Evolutionary conservation across 768 basidiomycete genomes (phyloP), one percentile per base, ranked within the genome.

Genomic region (Suillus americanus): DNA sequence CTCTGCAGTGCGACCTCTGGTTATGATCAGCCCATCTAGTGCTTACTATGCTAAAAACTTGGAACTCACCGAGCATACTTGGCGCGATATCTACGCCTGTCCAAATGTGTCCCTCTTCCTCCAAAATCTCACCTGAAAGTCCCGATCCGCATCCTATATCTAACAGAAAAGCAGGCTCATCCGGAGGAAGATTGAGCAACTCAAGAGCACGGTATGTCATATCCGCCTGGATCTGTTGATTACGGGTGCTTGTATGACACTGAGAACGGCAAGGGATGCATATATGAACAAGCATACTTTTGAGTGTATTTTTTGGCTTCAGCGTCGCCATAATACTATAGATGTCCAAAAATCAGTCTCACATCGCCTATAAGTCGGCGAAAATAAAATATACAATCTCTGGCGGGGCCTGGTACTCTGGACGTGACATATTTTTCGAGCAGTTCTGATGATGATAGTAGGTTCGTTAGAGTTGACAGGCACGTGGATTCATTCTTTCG

Each of bases 111-210:
- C 97, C 96, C 70, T 94, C 89, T 70, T 99, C 95, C 66, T 97
- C 95, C 61, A 99, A 80, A 70, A 99, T 95, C 79, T 98, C 96
- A 1, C 97, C 97, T 28, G 93, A 95, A 23, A 99, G 78, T 3
- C 97, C 97, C n/a, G 92, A 94, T 20, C 97, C 97, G 72, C 96
- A 99, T 2, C 97, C 97, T 63, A 99, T 95, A 74, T 99, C 97
- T 40, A 99, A 85, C 18, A 99, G 79, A 72, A 91, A 92, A 0
- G 92, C 90, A 0, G 95, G 87, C 64, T 94, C 82, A 54, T 88
- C 90, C 55, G 84, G 83, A 12, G 95, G 90, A 43, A 98, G 78
- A 69, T 89, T 91, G 50, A 99, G 82, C 13, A 99, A 83, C 75
- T 99, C 97, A 40, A 99, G 79, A 2, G 96, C 96, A 69, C 97